These are phyloP conservation scores for Heritiera littoralis DNA, from an alignment of 345 rosid genomes.

Conservation along the genomic window DNA sequence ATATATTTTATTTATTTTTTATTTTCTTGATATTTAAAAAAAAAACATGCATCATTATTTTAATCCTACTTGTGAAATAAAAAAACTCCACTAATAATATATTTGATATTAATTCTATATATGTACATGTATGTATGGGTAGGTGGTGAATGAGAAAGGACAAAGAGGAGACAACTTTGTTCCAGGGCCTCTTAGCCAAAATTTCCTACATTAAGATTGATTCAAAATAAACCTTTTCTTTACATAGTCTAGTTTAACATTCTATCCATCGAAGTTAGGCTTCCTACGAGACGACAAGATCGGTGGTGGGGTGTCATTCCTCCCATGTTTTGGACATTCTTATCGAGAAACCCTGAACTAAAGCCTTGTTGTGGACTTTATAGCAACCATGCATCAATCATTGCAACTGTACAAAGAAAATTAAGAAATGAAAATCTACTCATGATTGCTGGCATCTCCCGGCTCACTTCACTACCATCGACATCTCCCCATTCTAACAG, in stretches of 20 bases:
- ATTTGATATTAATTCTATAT: too few relatives aligned
- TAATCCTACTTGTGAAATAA: too few relatives aligned
- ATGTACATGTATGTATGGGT: too few relatives aligned
- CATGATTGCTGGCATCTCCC: conserved; percentile 19
- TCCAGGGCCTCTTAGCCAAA: conserved; percentile 11
- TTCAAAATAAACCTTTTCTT: conserved; percentile 27
- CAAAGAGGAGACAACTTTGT: background rate
- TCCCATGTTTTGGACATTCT: background rate
- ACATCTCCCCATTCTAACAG: conserved; percentile 44
- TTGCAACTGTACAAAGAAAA: conserved; percentile 33
- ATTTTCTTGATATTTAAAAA: too few relatives aligned
- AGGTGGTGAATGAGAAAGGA: background rate
- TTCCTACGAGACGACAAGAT: background rate
- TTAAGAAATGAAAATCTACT: background rate
- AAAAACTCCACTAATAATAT: too few relatives aligned
- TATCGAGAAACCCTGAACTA: conserved; percentile 15
- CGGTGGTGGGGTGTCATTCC: background rate
- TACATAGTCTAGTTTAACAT: conserved; percentile 36
- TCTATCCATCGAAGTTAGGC: conserved; percentile 18
- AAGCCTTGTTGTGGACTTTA: background rate
- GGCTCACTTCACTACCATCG: background rate
- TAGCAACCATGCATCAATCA: conserved; percentile 13
- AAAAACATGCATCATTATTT: too few relatives aligned
- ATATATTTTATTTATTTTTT: too few relatives aligned
- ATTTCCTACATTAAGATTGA: conserved; percentile 31